These are phyloP conservation scores for Plasmodium vivax DNA, from an alignment of 169 alveolate genomes.

Conservation along the genomic window DNA sequence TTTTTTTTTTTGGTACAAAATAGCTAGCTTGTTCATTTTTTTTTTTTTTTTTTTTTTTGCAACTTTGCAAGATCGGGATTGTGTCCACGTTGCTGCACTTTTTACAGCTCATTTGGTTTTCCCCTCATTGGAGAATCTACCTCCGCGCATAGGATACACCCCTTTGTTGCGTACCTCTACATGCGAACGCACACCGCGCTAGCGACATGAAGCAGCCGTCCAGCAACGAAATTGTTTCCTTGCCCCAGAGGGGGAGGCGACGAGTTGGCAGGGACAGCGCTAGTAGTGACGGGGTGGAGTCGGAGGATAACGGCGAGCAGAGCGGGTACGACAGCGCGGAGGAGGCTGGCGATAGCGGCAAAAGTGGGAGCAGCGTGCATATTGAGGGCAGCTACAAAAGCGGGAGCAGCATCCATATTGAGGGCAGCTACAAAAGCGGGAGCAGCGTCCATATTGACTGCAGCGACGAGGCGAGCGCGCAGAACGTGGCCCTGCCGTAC, in stretches of 20 bases:
- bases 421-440: too few relatives aligned
- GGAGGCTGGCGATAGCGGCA: background rate
- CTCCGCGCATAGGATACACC: background rate
- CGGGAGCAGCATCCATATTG: too few relatives aligned
- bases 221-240: constrained; percentile 26
- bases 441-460: background rate
- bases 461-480: background rate
- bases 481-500: background rate
- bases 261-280: background rate
- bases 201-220: constrained; percentile 6
- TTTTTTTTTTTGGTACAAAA: background rate
- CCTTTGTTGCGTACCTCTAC: background rate
- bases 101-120: background rate
- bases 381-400: too few relatives aligned
- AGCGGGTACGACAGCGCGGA: background rate
- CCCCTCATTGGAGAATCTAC: background rate
- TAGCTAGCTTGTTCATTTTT: background rate
- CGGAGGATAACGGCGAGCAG: background rate
- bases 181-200: background rate
- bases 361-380: too few relatives aligned
- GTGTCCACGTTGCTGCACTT: background rate
- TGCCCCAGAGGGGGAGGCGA: constrained; percentile 67
- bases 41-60: background rate
- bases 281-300: constrained; percentile 21
- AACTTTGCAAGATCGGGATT: background rate